Percentiles rank a stretch among this genome's conserved stretches.
Conservation (phyloP, 192 early-diverging fungal genomes). For the Coemansia sp. region DNA sequence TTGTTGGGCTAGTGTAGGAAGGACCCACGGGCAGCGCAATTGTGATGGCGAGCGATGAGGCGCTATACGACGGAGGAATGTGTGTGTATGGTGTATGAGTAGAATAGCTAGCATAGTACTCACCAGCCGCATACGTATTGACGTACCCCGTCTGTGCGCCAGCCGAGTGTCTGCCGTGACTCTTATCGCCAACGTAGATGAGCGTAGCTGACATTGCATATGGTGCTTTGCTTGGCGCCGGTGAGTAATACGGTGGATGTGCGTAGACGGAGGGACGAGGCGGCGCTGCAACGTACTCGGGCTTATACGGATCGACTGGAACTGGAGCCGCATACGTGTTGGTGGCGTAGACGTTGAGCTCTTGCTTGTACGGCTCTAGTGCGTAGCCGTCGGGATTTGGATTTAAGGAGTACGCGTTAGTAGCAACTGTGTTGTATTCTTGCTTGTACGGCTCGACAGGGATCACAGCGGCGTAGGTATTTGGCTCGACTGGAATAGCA, state of each 20-base stretch:
- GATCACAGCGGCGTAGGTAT: background rate
- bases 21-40: background rate
- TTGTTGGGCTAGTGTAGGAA: background rate
- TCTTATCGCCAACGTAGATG: background rate
- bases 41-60: background rate
- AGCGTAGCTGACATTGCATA: background rate
- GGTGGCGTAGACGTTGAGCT: slow-evolving; percentile 1
- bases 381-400: background rate
- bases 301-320: slow-evolving; percentile 1
- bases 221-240: background rate
- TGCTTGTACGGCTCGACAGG: slow-evolving; percentile 3
- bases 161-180: background rate
- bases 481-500: background rate
- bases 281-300: background rate
- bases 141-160: background rate
- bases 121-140: background rate
- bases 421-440: slow-evolving; percentile 1
- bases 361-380: slow-evolving; percentile 5
- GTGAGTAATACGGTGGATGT: background rate
- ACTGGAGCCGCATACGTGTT: background rate
- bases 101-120: background rate
- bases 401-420: background rate
- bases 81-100: background rate
- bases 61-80: background rate
- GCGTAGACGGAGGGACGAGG: background rate